phyloP scores from a whole-genome alignment of 2,329 filamentous ascomycete genomes.

The Trichophyton simii region DNA sequence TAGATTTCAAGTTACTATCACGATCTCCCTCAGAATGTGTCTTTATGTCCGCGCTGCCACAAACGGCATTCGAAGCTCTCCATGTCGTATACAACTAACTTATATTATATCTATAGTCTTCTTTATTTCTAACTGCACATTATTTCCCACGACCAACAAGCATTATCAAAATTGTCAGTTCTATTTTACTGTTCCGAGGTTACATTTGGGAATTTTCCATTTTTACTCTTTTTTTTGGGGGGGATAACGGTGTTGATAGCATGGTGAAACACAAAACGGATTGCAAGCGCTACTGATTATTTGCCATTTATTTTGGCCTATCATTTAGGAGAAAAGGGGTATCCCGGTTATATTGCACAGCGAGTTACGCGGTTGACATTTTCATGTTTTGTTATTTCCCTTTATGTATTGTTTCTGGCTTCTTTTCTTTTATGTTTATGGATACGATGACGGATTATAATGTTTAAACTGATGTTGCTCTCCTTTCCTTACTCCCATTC shows the following conservation, averaged over 20 bases:
- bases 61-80: background rate
- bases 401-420: background rate
- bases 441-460: slow-evolving; percentile 1
- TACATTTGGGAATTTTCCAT: background rate
- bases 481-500: background rate
- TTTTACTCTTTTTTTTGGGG: background rate
- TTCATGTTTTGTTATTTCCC: background rate
- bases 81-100: background rate
- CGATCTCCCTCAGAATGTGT: background rate
- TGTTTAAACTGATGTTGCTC: background rate
- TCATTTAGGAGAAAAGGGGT: background rate
- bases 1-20: background rate
- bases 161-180: background rate
- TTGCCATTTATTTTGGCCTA: background rate
- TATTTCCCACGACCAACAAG: background rate
- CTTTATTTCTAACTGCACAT: background rate
- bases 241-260: background rate
- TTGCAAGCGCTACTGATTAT: background rate
- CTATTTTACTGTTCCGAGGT: background rate
- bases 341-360: background rate
- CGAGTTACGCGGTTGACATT: background rate
- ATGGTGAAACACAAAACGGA: background rate
- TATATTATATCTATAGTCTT: background rate
- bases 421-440: background rate
- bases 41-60: background rate